These are phyloP conservation scores for Chaetoscypha palmicola DNA, from an alignment of 2,329 filamentous ascomycete species.

Conservation along the genomic window DNA sequence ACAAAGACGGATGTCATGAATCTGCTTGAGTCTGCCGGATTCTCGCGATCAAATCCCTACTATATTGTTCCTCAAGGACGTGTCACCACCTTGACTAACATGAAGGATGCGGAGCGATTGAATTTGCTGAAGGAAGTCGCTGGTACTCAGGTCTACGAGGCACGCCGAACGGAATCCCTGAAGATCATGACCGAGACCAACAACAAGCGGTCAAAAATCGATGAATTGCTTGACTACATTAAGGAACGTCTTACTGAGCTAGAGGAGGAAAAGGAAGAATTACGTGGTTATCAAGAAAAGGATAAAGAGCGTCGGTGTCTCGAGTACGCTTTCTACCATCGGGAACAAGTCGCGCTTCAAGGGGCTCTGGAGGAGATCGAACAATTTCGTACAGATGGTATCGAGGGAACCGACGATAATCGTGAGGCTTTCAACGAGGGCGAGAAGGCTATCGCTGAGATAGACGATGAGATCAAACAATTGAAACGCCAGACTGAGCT, in stretches of 20 bases:
- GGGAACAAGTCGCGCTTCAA: conserved; percentile 75
- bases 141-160: conserved; percentile 94
- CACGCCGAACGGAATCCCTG: conserved; percentile 79
- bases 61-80: conserved; percentile 98
- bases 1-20: conserved; percentile 94
- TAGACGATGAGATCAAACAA: conserved; percentile 74
- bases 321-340: conserved; percentile 89
- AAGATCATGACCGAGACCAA: conserved; percentile 98
- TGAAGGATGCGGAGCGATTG: conserved; percentile 91
- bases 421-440: conserved; percentile 68
- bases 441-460: conserved; percentile 68
- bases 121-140: conserved; percentile 96
- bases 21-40: conserved; percentile 88
- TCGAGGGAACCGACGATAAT: conserved; percentile 77
- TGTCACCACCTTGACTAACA: conserved; percentile 92
- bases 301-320: conserved; percentile 86
- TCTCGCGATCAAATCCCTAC: conserved; percentile 95
- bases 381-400: conserved; percentile 69
- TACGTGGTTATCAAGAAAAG: conserved; percentile 89
- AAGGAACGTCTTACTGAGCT: conserved; percentile 82
- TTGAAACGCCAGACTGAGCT: conserved; percentile 79
- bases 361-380: conserved; percentile 77
- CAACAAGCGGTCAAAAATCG: conserved; percentile 90
- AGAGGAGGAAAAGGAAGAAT: conserved; percentile 94
- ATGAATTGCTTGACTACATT: conserved; percentile 85